Evolutionary conservation across 139 green algal genomes (phyloP).

Genomic region (Medakamo hakoo): DNA sequence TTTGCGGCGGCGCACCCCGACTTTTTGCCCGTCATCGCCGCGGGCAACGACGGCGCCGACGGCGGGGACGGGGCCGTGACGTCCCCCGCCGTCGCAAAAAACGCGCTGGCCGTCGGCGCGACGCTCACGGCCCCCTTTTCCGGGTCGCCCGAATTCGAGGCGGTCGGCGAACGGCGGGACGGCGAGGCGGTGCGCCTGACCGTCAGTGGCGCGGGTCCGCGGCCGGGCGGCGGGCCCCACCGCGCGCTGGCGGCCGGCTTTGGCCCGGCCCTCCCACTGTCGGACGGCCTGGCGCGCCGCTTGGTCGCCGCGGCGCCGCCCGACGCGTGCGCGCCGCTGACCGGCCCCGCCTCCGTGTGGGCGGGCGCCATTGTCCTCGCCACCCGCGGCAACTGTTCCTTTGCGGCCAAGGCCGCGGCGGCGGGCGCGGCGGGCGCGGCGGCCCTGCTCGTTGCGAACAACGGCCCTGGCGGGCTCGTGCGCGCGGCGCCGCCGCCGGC

Average conservation of each 20-base stretch:
- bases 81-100: conserved; percentile 66
- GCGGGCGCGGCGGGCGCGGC: conserved; percentile 28
- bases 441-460: conserved; percentile 44
- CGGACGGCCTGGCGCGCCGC: not conserved
- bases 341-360: not conserved
- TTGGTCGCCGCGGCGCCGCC: conserved; percentile 12
- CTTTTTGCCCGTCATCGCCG: conserved; percentile 31
- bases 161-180: not conserved
- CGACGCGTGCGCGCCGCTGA: conserved; percentile 11
- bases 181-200: not conserved
- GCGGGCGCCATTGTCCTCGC: conserved; percentile 28
- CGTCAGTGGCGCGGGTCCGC: not conserved
- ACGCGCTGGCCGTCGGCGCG: conserved; percentile 60
- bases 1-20: conserved; percentile 20
- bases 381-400: conserved; percentile 35
- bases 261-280: conserved; percentile 3
- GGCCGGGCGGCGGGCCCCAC: too few relatives aligned
- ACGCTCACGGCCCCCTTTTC: conserved; percentile 21
- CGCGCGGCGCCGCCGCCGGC: too few relatives aligned
- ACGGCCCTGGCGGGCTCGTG: conserved; percentile 6
- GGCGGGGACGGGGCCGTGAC: conserved; percentile 1
- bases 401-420: conserved; percentile 27
- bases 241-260: conserved; percentile 11
- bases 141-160: not conserved
- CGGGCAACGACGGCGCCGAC: conserved; percentile 21